Evolutionary conservation across 2,329 filamentous ascomycete genomes (phyloP).

Genomic region (Epichloe scottii): DNA sequence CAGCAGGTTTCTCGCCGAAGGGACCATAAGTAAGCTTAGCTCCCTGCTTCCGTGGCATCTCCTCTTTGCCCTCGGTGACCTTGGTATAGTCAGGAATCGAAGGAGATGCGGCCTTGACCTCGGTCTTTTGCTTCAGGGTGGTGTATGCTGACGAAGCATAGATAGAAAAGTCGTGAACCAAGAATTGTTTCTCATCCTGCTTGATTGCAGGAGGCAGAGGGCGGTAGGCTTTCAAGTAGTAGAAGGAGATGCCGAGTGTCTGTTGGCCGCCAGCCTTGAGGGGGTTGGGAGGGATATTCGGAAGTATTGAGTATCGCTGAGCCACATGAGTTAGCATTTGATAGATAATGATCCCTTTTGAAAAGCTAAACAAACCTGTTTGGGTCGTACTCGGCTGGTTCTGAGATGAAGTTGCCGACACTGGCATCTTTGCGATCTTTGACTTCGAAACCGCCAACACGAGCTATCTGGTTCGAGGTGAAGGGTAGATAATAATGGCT

Average conservation of each 20-base stretch:
- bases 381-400: constrained; percentile 51
- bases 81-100: constrained; percentile 79
- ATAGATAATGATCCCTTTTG: not conserved
- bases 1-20: constrained; percentile 71
- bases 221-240: constrained; percentile 62
- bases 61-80: constrained; percentile 48
- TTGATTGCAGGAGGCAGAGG: constrained; percentile 71
- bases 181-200: constrained; percentile 80
- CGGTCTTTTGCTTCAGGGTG: constrained; percentile 91
- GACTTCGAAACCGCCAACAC: constrained; percentile 77
- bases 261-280: constrained; percentile 66
- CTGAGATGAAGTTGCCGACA: constrained; percentile 54
- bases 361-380: constrained; percentile 34
- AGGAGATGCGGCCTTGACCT: constrained; percentile 72
- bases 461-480: constrained; percentile 59
- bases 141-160: constrained; percentile 75
- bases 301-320: constrained; percentile 68
- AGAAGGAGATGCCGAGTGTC: constrained; percentile 79
- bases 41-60: constrained; percentile 68
- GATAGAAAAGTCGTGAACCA: constrained; percentile 74
- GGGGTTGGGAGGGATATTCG: constrained; percentile 61
- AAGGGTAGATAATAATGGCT: constrained; percentile 88
- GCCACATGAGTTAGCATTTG: not conserved
- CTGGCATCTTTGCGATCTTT: constrained; percentile 76
- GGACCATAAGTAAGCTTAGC: constrained; percentile 81